These are phyloP conservation scores for Naganishia vishniacii DNA, from an alignment of 768 basidiomycete genomes.

Conservation along the genomic window DNA sequence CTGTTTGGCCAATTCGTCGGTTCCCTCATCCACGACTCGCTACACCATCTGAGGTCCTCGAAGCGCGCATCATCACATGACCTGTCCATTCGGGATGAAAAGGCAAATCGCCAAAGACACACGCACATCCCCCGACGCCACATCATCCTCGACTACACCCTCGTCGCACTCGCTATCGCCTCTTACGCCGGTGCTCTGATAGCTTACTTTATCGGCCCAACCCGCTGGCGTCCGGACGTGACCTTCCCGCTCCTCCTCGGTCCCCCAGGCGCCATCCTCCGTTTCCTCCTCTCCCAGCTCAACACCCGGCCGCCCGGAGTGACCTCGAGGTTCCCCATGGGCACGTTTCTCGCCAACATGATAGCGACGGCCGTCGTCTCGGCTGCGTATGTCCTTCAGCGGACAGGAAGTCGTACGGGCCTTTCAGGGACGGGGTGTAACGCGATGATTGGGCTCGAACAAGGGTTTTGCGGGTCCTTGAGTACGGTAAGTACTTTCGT, in stretches of 20 bases:
- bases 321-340: conserved; percentile 49
- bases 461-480: conserved; percentile 93
- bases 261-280: conserved; percentile 78
- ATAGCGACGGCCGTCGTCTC: conserved; percentile 79
- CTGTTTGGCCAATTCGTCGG: conserved; percentile 67
- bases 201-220: conserved; percentile 69
- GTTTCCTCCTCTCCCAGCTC: conserved; percentile 71
- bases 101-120: not conserved
- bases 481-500: conserved; percentile 92
- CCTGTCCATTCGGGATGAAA: conserved; percentile 4
- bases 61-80: conserved; percentile 25
- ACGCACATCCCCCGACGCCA: not conserved
- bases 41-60: not conserved
- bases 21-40: conserved; percentile 34
- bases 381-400: conserved; percentile 66
- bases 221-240: conserved; percentile 65
- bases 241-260: conserved; percentile 83
- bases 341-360: conserved; percentile 49
- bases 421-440: conserved; percentile 55
- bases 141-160: conserved; percentile 52
- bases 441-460: conserved; percentile 71
- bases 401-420: conserved; percentile 34
- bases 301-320: conserved; percentile 56
- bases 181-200: conserved; percentile 71
- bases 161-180: conserved; percentile 59